phyloP scores from a whole-genome alignment of 1,284 basidiomycete genomes.

The Jaminaea rosea region DNA sequence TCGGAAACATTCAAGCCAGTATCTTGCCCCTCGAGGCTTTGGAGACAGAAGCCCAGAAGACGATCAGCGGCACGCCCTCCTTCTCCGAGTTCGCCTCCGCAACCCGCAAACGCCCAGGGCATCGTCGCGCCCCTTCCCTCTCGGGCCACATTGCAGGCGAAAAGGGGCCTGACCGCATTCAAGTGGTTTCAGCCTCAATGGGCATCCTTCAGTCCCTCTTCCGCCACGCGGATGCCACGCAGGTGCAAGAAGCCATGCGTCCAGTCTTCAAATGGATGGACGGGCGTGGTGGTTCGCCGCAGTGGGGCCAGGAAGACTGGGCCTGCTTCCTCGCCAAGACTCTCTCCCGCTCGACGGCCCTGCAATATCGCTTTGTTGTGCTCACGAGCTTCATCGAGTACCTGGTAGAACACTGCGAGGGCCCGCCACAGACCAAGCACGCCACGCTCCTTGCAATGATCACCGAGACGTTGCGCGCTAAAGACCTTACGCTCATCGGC shows the following conservation, averaged over 20 bases:
- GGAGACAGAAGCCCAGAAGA: constrained; percentile 48
- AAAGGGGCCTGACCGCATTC: constrained; percentile 64
- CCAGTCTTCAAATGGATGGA: constrained; percentile 52
- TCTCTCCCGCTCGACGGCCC: constrained; percentile 71
- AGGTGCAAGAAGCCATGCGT: constrained; percentile 62
- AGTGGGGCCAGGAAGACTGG: constrained; percentile 66
- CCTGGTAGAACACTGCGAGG: constrained; percentile 63
- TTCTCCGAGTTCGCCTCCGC: constrained; percentile 63
- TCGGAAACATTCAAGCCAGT: constrained; percentile 65
- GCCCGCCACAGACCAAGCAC: constrained; percentile 56
- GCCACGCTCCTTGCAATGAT: constrained; percentile 70
- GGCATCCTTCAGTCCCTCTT: constrained; percentile 66
- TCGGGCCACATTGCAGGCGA: constrained; percentile 79
- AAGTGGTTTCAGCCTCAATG: constrained; percentile 67
- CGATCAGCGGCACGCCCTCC: constrained; percentile 59
- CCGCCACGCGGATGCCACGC: constrained; percentile 66
- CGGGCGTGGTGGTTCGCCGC: constrained; percentile 20
- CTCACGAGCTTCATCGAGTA: constrained; percentile 76
- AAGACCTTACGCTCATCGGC: constrained; percentile 68
- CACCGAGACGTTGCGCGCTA: constrained; percentile 66
- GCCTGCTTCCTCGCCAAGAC: constrained; percentile 74
- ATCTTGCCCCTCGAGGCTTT: not conserved
- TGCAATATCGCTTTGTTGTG: constrained; percentile 83
- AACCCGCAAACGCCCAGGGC: constrained; percentile 52
- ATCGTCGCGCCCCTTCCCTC: constrained; percentile 65